These are phyloP conservation scores for Geotrichum histeridarum DNA, from an alignment of 1,139 yeast genomes.

Conservation along the genomic window DNA sequence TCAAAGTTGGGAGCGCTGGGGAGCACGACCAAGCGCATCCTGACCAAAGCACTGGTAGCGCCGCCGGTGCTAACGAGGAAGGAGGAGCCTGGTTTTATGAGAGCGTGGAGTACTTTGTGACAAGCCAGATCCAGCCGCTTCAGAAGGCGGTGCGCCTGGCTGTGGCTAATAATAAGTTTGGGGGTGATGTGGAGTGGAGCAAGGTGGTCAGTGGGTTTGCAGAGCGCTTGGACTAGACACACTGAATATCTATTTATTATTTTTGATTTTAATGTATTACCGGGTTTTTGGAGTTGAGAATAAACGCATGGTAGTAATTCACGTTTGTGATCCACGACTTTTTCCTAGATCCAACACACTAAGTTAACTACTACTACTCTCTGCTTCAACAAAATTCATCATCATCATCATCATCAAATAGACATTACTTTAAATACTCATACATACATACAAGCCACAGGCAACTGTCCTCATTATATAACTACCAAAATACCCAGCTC, in stretches of 20 bases:
- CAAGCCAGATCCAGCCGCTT: slow-evolving; percentile 4
- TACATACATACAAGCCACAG: no score
- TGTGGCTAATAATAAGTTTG: slow-evolving; percentile 6
- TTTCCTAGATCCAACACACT: no score
- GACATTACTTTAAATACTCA: no score
- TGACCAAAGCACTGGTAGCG: not conserved
- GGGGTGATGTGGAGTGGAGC: not conserved
- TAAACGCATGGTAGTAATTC: no score
- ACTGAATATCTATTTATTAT: not conserved
- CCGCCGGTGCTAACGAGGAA: not conserved
- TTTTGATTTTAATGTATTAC: not conserved
- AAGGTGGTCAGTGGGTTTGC: not conserved
- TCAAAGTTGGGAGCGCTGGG: not conserved
- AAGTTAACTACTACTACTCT: no score
- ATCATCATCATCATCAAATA: no score
- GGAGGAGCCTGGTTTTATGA: not conserved
- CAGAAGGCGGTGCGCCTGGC: slow-evolving; percentile 7
- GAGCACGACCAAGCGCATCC: no score
- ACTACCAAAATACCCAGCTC: no score
- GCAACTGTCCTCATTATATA: no score
- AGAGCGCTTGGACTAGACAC: slow-evolving; percentile 2
- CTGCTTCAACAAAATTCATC: no score
- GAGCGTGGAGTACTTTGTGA: slow-evolving; percentile 1
- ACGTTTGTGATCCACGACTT: no score
- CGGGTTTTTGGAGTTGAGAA: not conserved